phyloP scores from a whole-genome alignment of 2,329 filamentous ascomycete genomes.

The Hirsutella rhossiliensis region DNA sequence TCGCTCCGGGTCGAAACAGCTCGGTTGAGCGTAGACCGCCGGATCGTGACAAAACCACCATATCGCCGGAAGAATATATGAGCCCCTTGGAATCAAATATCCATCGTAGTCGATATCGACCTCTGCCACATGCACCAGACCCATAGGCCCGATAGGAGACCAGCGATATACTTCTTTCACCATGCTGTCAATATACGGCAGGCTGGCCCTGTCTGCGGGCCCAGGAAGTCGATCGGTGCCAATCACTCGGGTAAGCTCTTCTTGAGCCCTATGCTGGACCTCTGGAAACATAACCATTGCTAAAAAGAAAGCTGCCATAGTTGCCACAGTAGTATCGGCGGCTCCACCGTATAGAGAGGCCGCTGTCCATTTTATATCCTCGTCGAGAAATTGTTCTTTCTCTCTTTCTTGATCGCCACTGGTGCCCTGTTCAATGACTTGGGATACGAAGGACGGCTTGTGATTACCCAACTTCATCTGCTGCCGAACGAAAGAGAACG shows the following conservation, averaged over 20 bases:
- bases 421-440: background rate
- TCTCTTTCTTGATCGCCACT: no score
- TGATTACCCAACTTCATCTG: background rate
- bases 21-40: conserved; percentile 42
- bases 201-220: conserved; percentile 25
- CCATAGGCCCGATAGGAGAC: conserved; percentile 18
- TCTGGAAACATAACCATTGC: conserved; percentile 32
- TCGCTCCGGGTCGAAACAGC: conserved; percentile 20
- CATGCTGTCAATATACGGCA: conserved; percentile 27
- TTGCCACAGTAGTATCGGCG: background rate
- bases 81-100: conserved; percentile 14
- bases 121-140: conserved; percentile 24
- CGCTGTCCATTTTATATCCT: conserved; percentile 1
- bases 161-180: conserved; percentile 19
- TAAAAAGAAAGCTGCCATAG: conserved; percentile 20
- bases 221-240: conserved; percentile 27
- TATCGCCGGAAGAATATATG: conserved; percentile 11
- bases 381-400: background rate
- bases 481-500: background rate
- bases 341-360: conserved; percentile 7
- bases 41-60: conserved; percentile 48
- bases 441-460: background rate
- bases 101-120: conserved; percentile 13
- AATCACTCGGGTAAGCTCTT: conserved; percentile 29
- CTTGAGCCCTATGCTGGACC: conserved; percentile 27